phyloP scores from a whole-genome alignment of 768 basidiomycete species.

The Mycena epipterygia region DNA sequence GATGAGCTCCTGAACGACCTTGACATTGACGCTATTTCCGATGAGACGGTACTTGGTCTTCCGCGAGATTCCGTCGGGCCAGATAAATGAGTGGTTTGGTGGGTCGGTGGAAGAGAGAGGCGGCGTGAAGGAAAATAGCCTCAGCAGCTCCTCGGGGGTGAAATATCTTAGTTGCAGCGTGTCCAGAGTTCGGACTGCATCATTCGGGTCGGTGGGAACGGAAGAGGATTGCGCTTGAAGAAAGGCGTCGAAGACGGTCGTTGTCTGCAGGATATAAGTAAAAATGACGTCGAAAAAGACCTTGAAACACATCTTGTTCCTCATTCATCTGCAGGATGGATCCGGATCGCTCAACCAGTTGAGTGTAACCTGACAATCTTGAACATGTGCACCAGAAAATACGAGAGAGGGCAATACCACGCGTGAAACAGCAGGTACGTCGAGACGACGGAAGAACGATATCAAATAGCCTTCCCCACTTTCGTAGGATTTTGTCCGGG shows the following conservation, averaged over 20 bases:
- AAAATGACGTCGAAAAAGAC: not conserved
- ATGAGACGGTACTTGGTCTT: conserved; percentile 84
- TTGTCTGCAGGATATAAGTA: conserved; percentile 56
- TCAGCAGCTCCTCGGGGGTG: conserved; percentile 77
- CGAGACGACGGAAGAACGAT: conserved; percentile 75
- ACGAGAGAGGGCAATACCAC: conserved; percentile 61
- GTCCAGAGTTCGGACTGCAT: conserved; percentile 84
- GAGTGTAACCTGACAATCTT: conserved; percentile 73
- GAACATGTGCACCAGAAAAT: conserved; percentile 4
- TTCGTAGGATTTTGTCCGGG: conserved; percentile 72
- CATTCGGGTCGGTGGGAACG: conserved; percentile 52
- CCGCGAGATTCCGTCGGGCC: conserved; percentile 71
- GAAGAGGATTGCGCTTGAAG: conserved; percentile 80
- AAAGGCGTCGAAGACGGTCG: conserved; percentile 78
- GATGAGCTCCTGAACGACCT: conserved; percentile 74
- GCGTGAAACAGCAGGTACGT: conserved; percentile 85
- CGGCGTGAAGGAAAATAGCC: conserved; percentile 25
- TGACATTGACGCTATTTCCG: conserved; percentile 88
- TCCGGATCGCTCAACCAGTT: conserved; percentile 81
- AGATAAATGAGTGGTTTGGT: conserved; percentile 56
- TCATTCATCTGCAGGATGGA: conserved; percentile 84
- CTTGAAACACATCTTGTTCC: conserved; percentile 66
- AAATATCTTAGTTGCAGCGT: conserved; percentile 87
- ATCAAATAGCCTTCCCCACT: conserved; percentile 87
- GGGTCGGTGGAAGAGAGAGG: not conserved